Percentiles rank a stretch among this genome's conserved stretches.
These are phyloP conservation scores for Saussurea involucrata DNA, from an alignment of 129 eudicot genomes.

Conservation along the genomic window DNA sequence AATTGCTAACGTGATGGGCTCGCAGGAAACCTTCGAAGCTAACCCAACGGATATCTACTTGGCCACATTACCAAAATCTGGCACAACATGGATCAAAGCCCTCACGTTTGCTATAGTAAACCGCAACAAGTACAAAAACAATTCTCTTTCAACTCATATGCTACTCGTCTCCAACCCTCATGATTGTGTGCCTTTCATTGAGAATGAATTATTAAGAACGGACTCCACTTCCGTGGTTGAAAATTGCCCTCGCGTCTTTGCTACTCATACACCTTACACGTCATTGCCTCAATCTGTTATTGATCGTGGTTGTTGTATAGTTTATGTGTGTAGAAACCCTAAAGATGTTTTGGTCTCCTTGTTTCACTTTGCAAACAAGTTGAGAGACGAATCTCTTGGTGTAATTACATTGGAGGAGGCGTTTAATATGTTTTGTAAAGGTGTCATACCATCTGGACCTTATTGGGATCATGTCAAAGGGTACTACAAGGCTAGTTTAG, in stretches of 20 bases:
- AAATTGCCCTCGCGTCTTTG: constrained; percentile 11
- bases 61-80: constrained; percentile 31
- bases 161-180: constrained; percentile 31
- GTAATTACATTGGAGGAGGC: constrained; percentile 11
- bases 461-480: constrained; percentile 33
- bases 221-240: not conserved
- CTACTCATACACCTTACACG: constrained; percentile 30
- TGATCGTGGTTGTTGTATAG: constrained; percentile 27
- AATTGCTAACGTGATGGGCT: not conserved
- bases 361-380: constrained; percentile 43
- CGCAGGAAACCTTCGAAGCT: not conserved
- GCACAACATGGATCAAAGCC: constrained; percentile 50
- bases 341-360: constrained; percentile 53
- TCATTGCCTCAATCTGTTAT: constrained; percentile 34
- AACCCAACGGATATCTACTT: constrained; percentile 2
- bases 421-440: constrained; percentile 25
- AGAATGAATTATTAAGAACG: constrained; percentile 18
- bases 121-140: constrained; percentile 6
- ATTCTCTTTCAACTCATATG: constrained; percentile 18
- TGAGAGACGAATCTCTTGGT: not conserved
- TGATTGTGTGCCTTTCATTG: constrained; percentile 26
- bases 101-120: constrained; percentile 24
- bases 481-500: constrained; percentile 36
- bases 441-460: constrained; percentile 26
- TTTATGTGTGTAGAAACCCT: constrained; percentile 50